Evolutionary conservation across 805 yeast genomes (phyloP).

Genomic region (Zygosaccharomyces lentus): DNA sequence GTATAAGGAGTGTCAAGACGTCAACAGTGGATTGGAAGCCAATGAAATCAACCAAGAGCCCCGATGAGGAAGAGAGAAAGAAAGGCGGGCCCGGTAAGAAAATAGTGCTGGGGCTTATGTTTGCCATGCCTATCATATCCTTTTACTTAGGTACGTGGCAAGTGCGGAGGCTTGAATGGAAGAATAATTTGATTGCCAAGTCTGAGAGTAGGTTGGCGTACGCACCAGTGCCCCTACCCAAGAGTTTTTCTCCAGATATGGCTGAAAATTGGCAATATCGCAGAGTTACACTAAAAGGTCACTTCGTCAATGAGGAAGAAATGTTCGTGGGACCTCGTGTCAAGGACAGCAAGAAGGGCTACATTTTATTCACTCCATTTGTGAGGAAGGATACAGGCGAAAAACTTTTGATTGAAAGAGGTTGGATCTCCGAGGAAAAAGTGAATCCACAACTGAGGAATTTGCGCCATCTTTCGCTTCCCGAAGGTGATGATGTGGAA

Average conservation of each 20-base stretch:
- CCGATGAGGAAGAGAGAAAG: constrained; percentile 40
- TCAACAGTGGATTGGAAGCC: constrained; percentile 85
- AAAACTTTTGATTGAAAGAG: constrained; percentile 79
- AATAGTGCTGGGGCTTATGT: constrained; percentile 38
- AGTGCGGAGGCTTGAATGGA: constrained; percentile 80
- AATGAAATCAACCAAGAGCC: constrained; percentile 44
- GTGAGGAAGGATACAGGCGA: constrained; percentile 54
- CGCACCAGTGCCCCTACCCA: constrained; percentile 70
- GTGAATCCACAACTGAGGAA: constrained; percentile 51
- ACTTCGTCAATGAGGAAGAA: constrained; percentile 78
- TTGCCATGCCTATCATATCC: constrained; percentile 81
- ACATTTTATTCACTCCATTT: constrained; percentile 76
- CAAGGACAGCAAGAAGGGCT: constrained; percentile 69
- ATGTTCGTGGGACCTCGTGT: constrained; percentile 89
- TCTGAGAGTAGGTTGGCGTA: constrained; percentile 78
- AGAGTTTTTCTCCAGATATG: constrained; percentile 55
- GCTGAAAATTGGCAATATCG: constrained; percentile 77
- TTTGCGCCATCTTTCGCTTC: constrained; percentile 66
- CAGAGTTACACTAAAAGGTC: constrained; percentile 70
- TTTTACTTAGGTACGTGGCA: constrained; percentile 94
- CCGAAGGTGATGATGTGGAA: constrained; percentile 56
- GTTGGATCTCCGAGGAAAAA: constrained; percentile 80
- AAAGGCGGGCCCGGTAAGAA: constrained; percentile 32
- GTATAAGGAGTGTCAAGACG: constrained; percentile 44
- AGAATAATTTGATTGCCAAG: constrained; percentile 70